Percentiles rank a stretch among this genome's conserved stretches.
Evolutionary conservation across 2,329 filamentous ascomycete species (phyloP).

Genomic region (Ophiostoma triangulosporum): DNA sequence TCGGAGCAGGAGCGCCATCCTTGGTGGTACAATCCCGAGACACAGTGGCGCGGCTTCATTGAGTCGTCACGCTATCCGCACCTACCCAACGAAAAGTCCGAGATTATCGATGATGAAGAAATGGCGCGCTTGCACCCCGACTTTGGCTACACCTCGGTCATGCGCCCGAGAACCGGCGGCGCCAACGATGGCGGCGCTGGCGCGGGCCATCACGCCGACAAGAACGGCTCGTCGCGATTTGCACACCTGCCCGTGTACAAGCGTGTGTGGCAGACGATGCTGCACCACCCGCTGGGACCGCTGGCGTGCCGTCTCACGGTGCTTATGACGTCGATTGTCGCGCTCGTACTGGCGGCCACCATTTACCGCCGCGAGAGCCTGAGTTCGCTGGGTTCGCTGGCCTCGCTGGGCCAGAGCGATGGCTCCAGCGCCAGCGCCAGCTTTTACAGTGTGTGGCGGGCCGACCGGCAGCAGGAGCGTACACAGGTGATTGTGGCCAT

Average conservation of each 20-base stretch:
- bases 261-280: slow-evolving; percentile 52
- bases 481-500: slow-evolving; percentile 81
- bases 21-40: slow-evolving; percentile 20
- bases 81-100: slow-evolving; percentile 31
- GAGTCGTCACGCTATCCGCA: slow-evolving; percentile 39
- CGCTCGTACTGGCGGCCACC: slow-evolving; percentile 62
- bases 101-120: slow-evolving; percentile 32
- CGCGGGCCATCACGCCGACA: slow-evolving; percentile 1
- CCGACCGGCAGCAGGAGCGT: slow-evolving; percentile 31
- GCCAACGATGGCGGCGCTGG: slow-evolving; percentile 31
- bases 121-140: slow-evolving; percentile 30
- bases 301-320: slow-evolving; percentile 71
- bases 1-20: not conserved
- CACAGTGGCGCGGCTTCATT: slow-evolving; percentile 40
- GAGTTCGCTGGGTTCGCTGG: not conserved
- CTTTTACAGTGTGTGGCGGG: not conserved
- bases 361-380: slow-evolving; percentile 51
- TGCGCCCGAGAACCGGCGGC: slow-evolving; percentile 9
- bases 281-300: slow-evolving; percentile 76
- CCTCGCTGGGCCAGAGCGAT: not conserved
- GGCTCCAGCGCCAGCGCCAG: slow-evolving; percentile 23
- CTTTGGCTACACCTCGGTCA: slow-evolving; percentile 27
- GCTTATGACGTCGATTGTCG: slow-evolving; percentile 68
- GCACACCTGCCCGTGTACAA: slow-evolving; percentile 26
- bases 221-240: slow-evolving; percentile 5